Percentiles rank a stretch among this genome's conserved stretches.
These are phyloP conservation scores for Lithospermum erythrorhizon DNA, from an alignment of 257 asterid species.

Conservation along the genomic window DNA sequence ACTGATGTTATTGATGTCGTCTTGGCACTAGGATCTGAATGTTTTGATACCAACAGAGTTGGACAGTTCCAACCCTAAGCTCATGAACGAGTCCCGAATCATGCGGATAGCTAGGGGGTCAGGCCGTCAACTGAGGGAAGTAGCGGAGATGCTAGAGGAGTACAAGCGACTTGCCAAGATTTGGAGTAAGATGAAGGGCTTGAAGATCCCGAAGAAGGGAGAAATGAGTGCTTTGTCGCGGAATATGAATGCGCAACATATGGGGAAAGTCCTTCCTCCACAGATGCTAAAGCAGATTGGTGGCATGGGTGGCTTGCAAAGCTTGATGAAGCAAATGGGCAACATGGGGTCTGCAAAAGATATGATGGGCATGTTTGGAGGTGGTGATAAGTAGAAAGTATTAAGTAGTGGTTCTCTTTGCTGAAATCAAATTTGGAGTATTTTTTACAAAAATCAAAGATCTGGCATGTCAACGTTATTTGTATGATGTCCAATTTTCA, in stretches of 20 bases:
- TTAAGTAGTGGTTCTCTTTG: too few relatives aligned
- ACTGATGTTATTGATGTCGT: neutral
- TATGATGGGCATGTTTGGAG: slow-evolving; percentile 97
- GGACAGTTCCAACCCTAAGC: slow-evolving; percentile 81
- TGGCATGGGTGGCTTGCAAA: slow-evolving; percentile 87
- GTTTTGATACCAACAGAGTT: slow-evolving; percentile 40
- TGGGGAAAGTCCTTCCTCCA: slow-evolving; percentile 90
- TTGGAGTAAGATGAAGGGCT: slow-evolving; percentile 98
- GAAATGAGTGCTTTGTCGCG: slow-evolving; percentile 73
- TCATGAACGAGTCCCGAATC: slow-evolving; percentile 77
- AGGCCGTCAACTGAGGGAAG: slow-evolving; percentile 72
- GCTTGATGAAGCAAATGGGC: slow-evolving; percentile 91
- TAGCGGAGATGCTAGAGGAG: slow-evolving; percentile 89
- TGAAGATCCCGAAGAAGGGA: slow-evolving; percentile 94
- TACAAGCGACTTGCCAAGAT: slow-evolving; percentile 81
- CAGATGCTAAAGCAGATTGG: slow-evolving; percentile 92
- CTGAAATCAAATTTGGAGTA: too few relatives aligned
- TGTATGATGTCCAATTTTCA: too few relatives aligned
- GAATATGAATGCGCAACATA: slow-evolving; percentile 83
- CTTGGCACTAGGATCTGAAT: neutral
- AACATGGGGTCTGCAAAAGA: slow-evolving; percentile 48
- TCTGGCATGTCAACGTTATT: too few relatives aligned
- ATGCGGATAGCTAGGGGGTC: slow-evolving; percentile 87
- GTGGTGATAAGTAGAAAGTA: slow-evolving; percentile 42
- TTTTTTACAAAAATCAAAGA: too few relatives aligned